A percentile compares a stretch with the other conserved stretches of the same genome.
Evolutionary conservation across 768 basidiomycete genomes (phyloP).

Genomic region (Sarcodon aspratus): DNA sequence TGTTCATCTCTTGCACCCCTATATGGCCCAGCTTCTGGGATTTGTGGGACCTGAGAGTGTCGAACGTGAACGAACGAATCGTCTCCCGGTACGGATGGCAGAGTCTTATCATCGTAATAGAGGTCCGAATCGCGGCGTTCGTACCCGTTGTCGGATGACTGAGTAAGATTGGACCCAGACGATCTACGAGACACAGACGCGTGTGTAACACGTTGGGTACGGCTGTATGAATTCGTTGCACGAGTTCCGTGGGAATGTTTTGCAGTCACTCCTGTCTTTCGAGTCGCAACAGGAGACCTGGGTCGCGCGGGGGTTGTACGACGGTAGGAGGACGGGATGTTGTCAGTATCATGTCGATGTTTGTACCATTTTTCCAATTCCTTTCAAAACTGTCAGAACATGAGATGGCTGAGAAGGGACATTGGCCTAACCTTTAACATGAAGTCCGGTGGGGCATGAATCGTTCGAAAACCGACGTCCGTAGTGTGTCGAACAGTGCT

Average conservation of each 20-base stretch:
- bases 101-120: not conserved
- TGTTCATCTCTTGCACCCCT: not conserved
- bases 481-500: conserved; percentile 24
- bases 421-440: conserved; percentile 22
- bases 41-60: conserved; percentile 3
- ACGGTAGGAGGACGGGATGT: conserved; percentile 4
- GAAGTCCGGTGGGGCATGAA: conserved; percentile 63
- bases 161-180: not conserved
- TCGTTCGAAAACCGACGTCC: conserved; percentile 43
- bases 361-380: conserved; percentile 75
- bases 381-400: conserved; percentile 19
- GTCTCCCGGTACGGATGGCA: not conserved
- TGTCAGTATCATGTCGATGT: conserved; percentile 23
- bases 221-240: not conserved
- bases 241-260: conserved; percentile 8
- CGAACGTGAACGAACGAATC: not conserved
- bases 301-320: conserved; percentile 25
- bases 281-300: conserved; percentile 3
- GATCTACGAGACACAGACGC: not conserved
- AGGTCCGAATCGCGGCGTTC: not conserved
- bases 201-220: not conserved
- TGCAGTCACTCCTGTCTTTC: conserved; percentile 3
- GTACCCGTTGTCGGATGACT: not conserved
- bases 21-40: conserved; percentile 9
- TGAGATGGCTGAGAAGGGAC: not conserved